Base-by-base conservation (phyloP, 768 basidiomycete genomes). In the Suillus variegatus region DNA sequence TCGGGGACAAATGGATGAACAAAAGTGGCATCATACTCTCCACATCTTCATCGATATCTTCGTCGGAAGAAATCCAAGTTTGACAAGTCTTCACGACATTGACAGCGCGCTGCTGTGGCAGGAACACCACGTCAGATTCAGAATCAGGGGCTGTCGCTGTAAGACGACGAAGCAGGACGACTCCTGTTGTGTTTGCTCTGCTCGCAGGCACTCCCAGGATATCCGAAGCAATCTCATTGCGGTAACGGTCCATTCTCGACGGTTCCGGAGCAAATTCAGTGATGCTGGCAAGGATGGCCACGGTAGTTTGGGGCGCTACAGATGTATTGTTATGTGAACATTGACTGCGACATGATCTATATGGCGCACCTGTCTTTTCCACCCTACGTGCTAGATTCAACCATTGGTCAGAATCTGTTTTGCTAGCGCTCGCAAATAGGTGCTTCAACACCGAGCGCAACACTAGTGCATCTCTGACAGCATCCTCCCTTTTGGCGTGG, bases 221-320 rank as follows among this genome's bases (percentile, higher is more conserved):
- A 22, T 82, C 83, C n/a, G 93, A 90, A 0, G 97, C 96, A 12
- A 96, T 82, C 76, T 97, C 95, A 74, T 96, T 97, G 22, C 95
- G 86, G 72, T 91, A 92, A 22, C 93, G 84, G 69, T 92, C 90
- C 28, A 97, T 82, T 22, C 86, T 85, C 0, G 84, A 85, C 9
- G 88, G 87, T 68, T 95, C 94, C 1, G 87, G 82, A 0, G 88
- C 87, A 28, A 84, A 83, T 25, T 81, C 77, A 12, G 88, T 83
- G 49, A 95, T 77, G 4, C 88, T 85, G 10, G 82, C 77, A 8
- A 91, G 75, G 63, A 97, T 84, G 1, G 88, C 85, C 69, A 93
- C 82, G 0, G 89, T 82, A 0, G 90, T 84, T 70, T 88, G 82
- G 1, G 91, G 89, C 2, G 90, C 95, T 96, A 66, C 2, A 18